Evolutionary conservation across 306 rosid genomes (phyloP).

Genomic region (Cucumis hystrix): DNA sequence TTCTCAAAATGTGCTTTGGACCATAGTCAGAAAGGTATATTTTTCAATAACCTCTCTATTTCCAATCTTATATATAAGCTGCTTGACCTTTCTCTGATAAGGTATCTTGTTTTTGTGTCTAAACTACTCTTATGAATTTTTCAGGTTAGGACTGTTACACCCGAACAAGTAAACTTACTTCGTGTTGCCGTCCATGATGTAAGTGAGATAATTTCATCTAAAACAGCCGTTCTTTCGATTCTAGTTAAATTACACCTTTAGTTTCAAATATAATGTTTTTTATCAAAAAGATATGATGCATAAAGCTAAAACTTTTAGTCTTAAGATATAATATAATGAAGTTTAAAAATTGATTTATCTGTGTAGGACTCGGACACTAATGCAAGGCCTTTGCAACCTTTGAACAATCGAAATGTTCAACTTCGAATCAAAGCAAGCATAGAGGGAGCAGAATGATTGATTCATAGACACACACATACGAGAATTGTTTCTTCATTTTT

Average conservation of each 20-base stretch:
- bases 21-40: conserved; percentile 20
- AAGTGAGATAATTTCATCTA: background rate
- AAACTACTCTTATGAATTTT: background rate
- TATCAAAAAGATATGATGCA: too few relatives aligned
- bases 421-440: conserved; percentile 10
- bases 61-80: background rate
- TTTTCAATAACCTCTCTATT: background rate
- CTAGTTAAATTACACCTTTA: too few relatives aligned
- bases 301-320: too few relatives aligned
- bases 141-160: conserved; percentile 38
- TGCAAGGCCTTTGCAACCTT: conserved; percentile 57
- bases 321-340: too few relatives aligned
- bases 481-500: too few relatives aligned
- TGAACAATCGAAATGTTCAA: conserved; percentile 32
- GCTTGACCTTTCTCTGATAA: background rate
- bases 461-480: too few relatives aligned
- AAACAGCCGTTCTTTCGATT: too few relatives aligned
- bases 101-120: too few relatives aligned
- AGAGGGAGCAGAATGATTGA: too few relatives aligned
- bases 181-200: conserved; percentile 68
- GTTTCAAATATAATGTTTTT: too few relatives aligned
- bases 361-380: conserved; percentile 45
- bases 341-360: background rate
- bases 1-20: conserved; percentile 48
- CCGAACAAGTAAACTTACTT: conserved; percentile 35